phyloP scores from a whole-genome alignment of 1,284 basidiomycete genomes.

The Leccinum insigne region DNA sequence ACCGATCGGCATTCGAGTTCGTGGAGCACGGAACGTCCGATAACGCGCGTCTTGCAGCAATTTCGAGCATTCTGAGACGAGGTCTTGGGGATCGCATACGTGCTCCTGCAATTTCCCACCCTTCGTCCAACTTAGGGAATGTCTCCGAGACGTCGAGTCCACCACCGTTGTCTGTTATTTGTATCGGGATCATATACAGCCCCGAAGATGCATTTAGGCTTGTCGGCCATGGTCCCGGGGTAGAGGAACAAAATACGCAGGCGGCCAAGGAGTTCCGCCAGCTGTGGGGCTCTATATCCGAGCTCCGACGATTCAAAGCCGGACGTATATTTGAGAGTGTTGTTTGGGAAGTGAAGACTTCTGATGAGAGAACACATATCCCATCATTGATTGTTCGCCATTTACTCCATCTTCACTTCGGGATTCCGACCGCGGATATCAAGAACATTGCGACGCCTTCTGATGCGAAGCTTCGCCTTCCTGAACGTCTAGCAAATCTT shows the following conservation, averaged over 20 bases:
- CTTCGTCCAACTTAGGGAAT: slow-evolving; percentile 43
- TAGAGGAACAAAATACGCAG: slow-evolving; percentile 56
- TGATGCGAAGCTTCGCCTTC: slow-evolving; percentile 69
- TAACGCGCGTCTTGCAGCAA: slow-evolving; percentile 53
- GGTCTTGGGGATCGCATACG: slow-evolving; percentile 73
- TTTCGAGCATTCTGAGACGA: slow-evolving; percentile 57
- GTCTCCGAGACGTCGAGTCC: slow-evolving; percentile 53
- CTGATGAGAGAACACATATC: slow-evolving; percentile 79
- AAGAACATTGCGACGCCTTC: slow-evolving; percentile 62
- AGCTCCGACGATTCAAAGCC: slow-evolving; percentile 97
- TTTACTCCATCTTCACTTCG: slow-evolving; percentile 77
- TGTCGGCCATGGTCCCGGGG: slow-evolving; percentile 87
- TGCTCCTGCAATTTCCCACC: slow-evolving; percentile 58
- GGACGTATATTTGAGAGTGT: slow-evolving; percentile 93
- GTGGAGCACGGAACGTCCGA: slow-evolving; percentile 64
- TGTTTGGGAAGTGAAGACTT: slow-evolving; percentile 82
- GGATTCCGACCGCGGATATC: slow-evolving; percentile 52
- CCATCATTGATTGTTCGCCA: slow-evolving; percentile 76
- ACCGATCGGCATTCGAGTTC: slow-evolving; percentile 44
- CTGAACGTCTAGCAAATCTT: slow-evolving; percentile 52
- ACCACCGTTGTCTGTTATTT: slow-evolving; percentile 42
- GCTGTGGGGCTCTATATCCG: slow-evolving; percentile 93
- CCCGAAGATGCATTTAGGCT: slow-evolving; percentile 74
- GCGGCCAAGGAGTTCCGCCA: slow-evolving; percentile 69
- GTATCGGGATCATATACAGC: slow-evolving; percentile 78